Base-by-base conservation (phyloP, 106 monocot genomes). In the Posidonia australis region DNA sequence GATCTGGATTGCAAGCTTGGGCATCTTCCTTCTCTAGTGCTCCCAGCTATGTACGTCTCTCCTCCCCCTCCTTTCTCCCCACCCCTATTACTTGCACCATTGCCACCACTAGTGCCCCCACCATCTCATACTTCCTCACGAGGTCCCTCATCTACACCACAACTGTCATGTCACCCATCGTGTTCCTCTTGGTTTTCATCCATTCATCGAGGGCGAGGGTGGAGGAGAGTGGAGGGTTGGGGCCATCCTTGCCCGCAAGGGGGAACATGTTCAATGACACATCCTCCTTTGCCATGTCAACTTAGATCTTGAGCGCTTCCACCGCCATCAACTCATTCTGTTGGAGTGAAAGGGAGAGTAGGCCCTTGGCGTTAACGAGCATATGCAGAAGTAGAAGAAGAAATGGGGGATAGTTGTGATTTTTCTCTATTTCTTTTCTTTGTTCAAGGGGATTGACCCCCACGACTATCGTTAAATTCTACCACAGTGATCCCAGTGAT, bases 1-100 rank as follows among this genome's bases (percentile, higher is more conserved):
- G 3, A 94, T 53, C 63, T 94, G 93, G 83, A 94, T 89, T 22
- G 89, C 79, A 18, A 94, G 81, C 63, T 89, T 89, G 2, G 89
- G 86, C 0, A 52, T 47, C 16, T 77, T 83, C 23, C 71, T 79
- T 51, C 68, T 74, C 29, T 13, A 19, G 12, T n/a, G 58, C 81
- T 84, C 56, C 72, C 43, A 27, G 90, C 84, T 47, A 78, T 94
- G 17, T 76, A 94, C 76, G n/a, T n/a, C 19, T 77, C 26, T 18
- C 77, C 46, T 78, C 84, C 19, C 52, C 76, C 0, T 56, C 66
- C 18, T 51, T 31, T 16, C n/a, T 18, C 2, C 20, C 46, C 13
- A 10, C 56, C 19, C 70, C 78, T 14, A 21, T 69, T 27, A 79
- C 89, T 55, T 94, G 94, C 23, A 86, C 64, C 51, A 84, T 7